phyloP scores from a whole-genome alignment of 306 rosid species.

The Vicia faba region DNA sequence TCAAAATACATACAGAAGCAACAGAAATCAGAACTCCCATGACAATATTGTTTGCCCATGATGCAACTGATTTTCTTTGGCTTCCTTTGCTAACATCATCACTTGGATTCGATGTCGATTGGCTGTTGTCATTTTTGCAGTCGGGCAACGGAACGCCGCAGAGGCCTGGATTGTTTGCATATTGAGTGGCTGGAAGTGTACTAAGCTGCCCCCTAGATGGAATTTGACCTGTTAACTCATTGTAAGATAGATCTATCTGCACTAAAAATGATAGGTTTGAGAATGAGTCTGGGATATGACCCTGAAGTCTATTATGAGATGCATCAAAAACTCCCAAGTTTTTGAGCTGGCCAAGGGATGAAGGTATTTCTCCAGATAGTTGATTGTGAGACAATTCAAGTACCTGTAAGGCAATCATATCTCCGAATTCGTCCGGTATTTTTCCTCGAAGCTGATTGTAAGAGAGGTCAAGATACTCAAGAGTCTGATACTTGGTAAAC shows the following conservation, averaged over 20 bases:
- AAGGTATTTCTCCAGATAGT: slow-evolving; percentile 90
- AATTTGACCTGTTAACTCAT: slow-evolving; percentile 86
- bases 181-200: slow-evolving; percentile 89
- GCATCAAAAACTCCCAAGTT: slow-evolving; percentile 94
- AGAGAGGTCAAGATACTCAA: slow-evolving; percentile 95
- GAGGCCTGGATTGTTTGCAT: slow-evolving; percentile 90
- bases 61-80: slow-evolving; percentile 51
- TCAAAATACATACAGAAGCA: slow-evolving; percentile 76
- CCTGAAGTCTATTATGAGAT: slow-evolving; percentile 85
- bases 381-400: slow-evolving; percentile 91
- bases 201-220: slow-evolving; percentile 91
- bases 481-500: slow-evolving; percentile 86
- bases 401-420: slow-evolving; percentile 93
- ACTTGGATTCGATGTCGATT: slow-evolving; percentile 46
- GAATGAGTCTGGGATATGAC: slow-evolving; percentile 92
- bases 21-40: slow-evolving; percentile 82
- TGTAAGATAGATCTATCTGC: slow-evolving; percentile 86
- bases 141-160: slow-evolving; percentile 92
- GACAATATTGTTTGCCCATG: slow-evolving; percentile 87
- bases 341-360: slow-evolving; percentile 77
- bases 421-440: slow-evolving; percentile 88
- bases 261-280: slow-evolving; percentile 88
- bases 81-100: slow-evolving; percentile 44
- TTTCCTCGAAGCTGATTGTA: slow-evolving; percentile 86
- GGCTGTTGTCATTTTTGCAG: slow-evolving; percentile 56